These are phyloP conservation scores for Phytophthora agathidicida DNA, from an alignment of 352 stramenopile genomes.

Conservation along the genomic window DNA sequence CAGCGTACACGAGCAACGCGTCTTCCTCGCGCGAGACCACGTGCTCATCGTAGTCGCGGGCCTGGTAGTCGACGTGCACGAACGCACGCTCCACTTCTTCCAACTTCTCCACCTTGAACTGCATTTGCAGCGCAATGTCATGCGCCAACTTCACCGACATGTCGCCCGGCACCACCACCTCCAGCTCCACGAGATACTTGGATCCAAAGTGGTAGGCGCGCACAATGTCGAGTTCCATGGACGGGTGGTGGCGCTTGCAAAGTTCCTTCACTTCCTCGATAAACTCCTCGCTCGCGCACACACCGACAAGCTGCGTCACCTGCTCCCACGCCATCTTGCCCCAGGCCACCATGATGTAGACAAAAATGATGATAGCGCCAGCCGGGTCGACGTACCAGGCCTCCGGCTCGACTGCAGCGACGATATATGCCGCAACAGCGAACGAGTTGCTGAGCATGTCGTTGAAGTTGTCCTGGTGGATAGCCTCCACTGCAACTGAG, in stretches of 20 bases:
- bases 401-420: slow-evolving; percentile 47
- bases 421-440: slow-evolving; percentile 78
- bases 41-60: slow-evolving; percentile 77
- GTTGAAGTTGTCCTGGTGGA: slow-evolving; percentile 95
- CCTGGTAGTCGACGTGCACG: slow-evolving; percentile 95
- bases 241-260: slow-evolving; percentile 68
- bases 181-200: slow-evolving; percentile 95
- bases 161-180: slow-evolving; percentile 91
- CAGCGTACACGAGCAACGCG: slow-evolving; percentile 54
- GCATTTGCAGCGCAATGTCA: slow-evolving; percentile 94
- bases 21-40: slow-evolving; percentile 61
- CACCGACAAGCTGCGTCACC: slow-evolving; percentile 81
- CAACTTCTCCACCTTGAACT: slow-evolving; percentile 93
- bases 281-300: slow-evolving; percentile 82
- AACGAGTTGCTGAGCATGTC: slow-evolving; percentile 93
- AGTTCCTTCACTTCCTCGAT: slow-evolving; percentile 88
- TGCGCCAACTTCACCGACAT: slow-evolving; percentile 93
- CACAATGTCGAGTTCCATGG: slow-evolving; percentile 89
- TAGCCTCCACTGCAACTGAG: slow-evolving; percentile 57
- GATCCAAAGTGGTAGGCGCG: slow-evolving; percentile 94
- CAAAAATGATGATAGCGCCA: slow-evolving; percentile 93
- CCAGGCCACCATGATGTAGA: slow-evolving; percentile 95
- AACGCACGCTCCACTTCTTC: slow-evolving; percentile 94
- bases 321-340: slow-evolving; percentile 92
- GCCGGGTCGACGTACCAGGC: slow-evolving; percentile 92